Conservation (phyloP, 1,284 basidiomycete species). For the Leccinum colubrinum region DNA sequence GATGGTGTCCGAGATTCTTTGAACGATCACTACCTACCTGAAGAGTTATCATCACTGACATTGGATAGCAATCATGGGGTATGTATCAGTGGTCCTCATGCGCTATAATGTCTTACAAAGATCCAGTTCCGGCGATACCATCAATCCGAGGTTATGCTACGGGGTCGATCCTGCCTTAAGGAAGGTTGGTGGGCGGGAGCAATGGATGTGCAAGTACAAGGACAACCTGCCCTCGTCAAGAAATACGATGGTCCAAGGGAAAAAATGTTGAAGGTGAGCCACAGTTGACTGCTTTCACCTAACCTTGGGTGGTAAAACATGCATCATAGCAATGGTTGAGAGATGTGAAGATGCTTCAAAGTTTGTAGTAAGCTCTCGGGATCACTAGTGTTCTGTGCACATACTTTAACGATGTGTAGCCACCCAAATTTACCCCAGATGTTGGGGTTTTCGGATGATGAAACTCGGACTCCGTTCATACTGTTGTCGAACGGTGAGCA, state of each 20-base stretch:
- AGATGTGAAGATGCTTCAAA: slow-evolving; percentile 51
- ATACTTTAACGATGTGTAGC: slow-evolving; percentile 26
- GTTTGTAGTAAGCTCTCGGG: slow-evolving; percentile 39
- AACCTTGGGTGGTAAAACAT: not conserved
- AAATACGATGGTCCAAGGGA: slow-evolving; percentile 40
- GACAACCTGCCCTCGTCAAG: slow-evolving; percentile 41
- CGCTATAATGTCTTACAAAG: not conserved
- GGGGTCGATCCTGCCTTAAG: slow-evolving; percentile 34
- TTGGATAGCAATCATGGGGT: slow-evolving; percentile 39
- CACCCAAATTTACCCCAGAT: slow-evolving; percentile 56
- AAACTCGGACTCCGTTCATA: slow-evolving; percentile 48
- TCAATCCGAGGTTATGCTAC: slow-evolving; percentile 44
- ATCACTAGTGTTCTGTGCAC: not conserved
- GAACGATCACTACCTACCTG: slow-evolving; percentile 25
- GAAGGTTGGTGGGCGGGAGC: slow-evolving; percentile 49
- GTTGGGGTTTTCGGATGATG: slow-evolving; percentile 49
- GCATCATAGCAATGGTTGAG: slow-evolving; percentile 43
- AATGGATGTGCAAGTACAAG: slow-evolving; percentile 40
- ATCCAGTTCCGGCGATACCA: slow-evolving; percentile 49
- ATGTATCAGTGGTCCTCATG: slow-evolving; percentile 1
- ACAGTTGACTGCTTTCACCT: not conserved
- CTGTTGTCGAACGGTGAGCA: slow-evolving; percentile 45
- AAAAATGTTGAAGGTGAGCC: slow-evolving; percentile 35
- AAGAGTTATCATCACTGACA: slow-evolving; percentile 23
- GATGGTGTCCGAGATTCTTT: slow-evolving; percentile 17